These are phyloP conservation scores for Rhodomyrtus tomentosa DNA, from an alignment of 345 rosid genomes.

Conservation along the genomic window DNA sequence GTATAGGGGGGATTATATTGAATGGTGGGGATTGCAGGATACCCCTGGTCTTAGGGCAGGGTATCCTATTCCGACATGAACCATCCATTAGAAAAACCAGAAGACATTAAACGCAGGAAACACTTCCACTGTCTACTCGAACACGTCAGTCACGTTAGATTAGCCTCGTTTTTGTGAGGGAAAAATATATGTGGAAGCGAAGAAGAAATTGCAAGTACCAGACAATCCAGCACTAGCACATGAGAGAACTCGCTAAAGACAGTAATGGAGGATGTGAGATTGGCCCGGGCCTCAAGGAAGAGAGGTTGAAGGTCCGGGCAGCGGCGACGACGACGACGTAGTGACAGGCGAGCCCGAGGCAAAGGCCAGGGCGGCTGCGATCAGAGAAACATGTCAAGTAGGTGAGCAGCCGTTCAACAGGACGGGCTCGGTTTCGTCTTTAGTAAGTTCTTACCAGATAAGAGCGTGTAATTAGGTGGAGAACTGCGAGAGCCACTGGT, in stretches of 20 bases:
- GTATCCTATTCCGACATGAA: too few species aligned
- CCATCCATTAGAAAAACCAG: background rate
- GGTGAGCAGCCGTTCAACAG: too few species aligned
- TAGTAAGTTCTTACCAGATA: too few species aligned
- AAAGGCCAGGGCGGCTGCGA: background rate
- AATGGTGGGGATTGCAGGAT: too few species aligned
- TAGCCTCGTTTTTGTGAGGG: background rate
- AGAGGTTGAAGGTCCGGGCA: background rate
- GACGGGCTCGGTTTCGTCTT: too few species aligned
- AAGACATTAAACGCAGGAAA: background rate
- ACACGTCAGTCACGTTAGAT: background rate
- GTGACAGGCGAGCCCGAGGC: background rate
- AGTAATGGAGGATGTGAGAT: background rate
- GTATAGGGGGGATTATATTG: too few species aligned
- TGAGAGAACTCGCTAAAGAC: background rate
- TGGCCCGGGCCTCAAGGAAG: background rate
- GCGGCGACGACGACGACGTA: background rate
- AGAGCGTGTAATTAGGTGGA: too few species aligned
- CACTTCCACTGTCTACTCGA: background rate
- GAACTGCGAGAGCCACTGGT: too few species aligned
- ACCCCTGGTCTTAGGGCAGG: too few species aligned
- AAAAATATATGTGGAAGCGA: background rate
- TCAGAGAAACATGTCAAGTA: too few species aligned
- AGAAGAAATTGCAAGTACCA: background rate
- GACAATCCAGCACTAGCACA: background rate